Evolutionary conservation across 306 rosid species (phyloP).

Genomic region (Lupinus albus): DNA sequence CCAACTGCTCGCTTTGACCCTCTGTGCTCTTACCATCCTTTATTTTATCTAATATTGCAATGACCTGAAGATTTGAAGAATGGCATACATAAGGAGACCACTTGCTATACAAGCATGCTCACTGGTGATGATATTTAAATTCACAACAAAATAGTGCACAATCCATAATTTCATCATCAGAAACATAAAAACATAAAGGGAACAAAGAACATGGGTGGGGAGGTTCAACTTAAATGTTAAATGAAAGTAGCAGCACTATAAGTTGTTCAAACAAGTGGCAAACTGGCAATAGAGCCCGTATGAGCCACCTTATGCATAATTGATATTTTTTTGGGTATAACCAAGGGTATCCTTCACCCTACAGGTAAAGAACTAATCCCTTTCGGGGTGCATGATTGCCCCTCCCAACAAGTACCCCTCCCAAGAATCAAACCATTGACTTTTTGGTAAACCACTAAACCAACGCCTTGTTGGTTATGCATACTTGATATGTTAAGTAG

Average conservation of each 20-base stretch:
- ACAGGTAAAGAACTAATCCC: too few relatives aligned
- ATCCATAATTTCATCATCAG: neutral
- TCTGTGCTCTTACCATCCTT: conserved; percentile 59
- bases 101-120: neutral
- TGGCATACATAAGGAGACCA: conserved; percentile 27
- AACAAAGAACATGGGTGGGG: neutral
- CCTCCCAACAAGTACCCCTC: too few relatives aligned
- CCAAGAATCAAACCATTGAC: too few relatives aligned
- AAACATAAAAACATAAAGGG: neutral
- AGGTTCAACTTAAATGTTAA: neutral
- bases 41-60: conserved; percentile 80
- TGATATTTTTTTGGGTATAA: too few relatives aligned
- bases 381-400: too few relatives aligned
- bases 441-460: too few relatives aligned
- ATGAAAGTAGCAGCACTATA: conserved; percentile 13
- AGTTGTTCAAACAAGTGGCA: conserved; percentile 15
- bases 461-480: too few relatives aligned
- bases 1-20: conserved; percentile 42
- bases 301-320: neutral
- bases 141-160: conserved; percentile 11
- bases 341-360: too few relatives aligned
- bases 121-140: conserved; percentile 4
- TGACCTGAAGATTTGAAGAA: conserved; percentile 63
- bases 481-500: too few relatives aligned
- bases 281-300: conserved; percentile 7